Evolutionary conservation across 768 basidiomycete genomes (phyloP), one percentile per base, ranked within the genome.

Genomic region (Inosperma sp.): DNA sequence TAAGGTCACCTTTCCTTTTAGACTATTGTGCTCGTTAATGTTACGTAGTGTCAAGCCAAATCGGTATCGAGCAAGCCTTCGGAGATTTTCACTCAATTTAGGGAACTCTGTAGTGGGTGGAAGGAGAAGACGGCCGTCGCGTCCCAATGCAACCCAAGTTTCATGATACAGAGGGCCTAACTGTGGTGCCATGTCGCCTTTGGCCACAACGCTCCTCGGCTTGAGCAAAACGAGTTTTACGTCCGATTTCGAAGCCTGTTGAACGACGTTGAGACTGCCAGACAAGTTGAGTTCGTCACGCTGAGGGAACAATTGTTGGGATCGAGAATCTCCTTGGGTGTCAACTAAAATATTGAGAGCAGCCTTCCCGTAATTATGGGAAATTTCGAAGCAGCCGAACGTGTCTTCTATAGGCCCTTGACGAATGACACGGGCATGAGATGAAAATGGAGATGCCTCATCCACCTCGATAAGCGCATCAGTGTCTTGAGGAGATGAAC

Each of bases 341-440:
- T 42, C 40, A 23, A 42, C 14, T 16, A 42, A 42, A 42, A 42
- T 42, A 9, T 16, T 42, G 40, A 42, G 40, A n/a, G 22, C 40
- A 26, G 40, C 23, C 7, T 26, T 16, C 5, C 23, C 40, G n/a
- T 42, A 26, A 26, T 4, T n/a, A 42, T 42, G 40, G 3, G 40
- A 42, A n/a, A 31, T n/a, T 31, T 31, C 30, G n/a, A 31, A 31
- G 30, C 30, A 31, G 8, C 30, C 30, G n/a, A 31, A 31, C 8
- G 30, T 31, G 8, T 8, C 8, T 31, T 31, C 30, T 8, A 31
- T 31, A 31, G 30, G 30, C 8, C 30, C 30, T 31, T 31, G 8
- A 8, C n/a, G 30, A 31, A 31, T 31, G n/a, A 31, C 30, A 8
- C n/a, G 8, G 8, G 30, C 30, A n/a, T 8, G 8, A n/a, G 30